These are phyloP conservation scores for Paracoccidioides brasiliensis DNA, from an alignment of 2,329 filamentous ascomycete species.

Conservation along the genomic window DNA sequence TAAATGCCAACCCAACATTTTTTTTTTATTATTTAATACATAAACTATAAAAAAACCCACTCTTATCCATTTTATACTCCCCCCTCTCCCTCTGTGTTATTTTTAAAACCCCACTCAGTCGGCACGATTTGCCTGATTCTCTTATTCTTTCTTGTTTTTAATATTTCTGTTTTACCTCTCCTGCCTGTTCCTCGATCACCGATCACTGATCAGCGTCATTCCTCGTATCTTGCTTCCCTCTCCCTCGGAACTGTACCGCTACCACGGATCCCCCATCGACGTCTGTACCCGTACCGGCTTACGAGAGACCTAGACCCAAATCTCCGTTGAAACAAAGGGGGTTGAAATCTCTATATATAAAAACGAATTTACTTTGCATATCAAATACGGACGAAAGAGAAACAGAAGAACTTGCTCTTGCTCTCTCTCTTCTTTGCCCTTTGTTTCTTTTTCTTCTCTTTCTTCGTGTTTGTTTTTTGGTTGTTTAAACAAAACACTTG, in stretches of 20 bases:
- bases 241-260: neutral
- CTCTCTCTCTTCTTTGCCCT: too few species aligned
- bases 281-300: neutral
- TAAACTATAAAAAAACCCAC: neutral
- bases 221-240: neutral
- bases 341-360: neutral
- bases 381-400: neutral
- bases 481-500: neutral
- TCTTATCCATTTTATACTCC: neutral
- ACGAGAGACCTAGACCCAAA: neutral
- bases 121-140: neutral
- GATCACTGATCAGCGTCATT: neutral
- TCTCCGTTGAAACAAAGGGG: neutral
- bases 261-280: neutral
- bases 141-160: neutral
- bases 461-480: too few species aligned
- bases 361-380: neutral
- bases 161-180: neutral
- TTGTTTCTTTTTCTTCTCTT: too few species aligned
- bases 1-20: too few species aligned
- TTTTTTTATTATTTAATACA: too few species aligned
- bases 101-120: neutral
- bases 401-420: neutral
- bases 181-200: neutral
- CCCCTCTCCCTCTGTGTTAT: neutral